Evolutionary conservation across 345 rosid species (phyloP), one percentile per base, ranked within the genome.

Genomic region (Populus tremula): DNA sequence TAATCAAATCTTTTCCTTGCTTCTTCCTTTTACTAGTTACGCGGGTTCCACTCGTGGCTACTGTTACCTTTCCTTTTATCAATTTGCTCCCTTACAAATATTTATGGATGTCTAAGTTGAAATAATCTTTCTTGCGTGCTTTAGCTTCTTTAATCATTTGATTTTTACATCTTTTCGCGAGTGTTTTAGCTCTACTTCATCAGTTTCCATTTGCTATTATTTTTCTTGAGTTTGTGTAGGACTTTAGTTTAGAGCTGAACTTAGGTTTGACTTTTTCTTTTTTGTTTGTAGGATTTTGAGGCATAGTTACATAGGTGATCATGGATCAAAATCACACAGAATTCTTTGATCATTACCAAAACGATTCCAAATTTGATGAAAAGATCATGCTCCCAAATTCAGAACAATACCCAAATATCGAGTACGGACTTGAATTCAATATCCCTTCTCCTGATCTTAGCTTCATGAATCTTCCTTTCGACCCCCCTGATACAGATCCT

Each of bases 261-360:
- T 21, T n/a, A 68, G 73, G 68, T 38, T 69, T 13, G 20, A 6
- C 43, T 49, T 9, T 39, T 39, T 39, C 36, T 25, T 35, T 59
- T 21, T 8, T 2, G 4, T 36, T 41, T 5, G 14, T 10, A 65
- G 33, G 33, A 29, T n/a, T 66, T 62, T 70, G 66, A 77, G 70
- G 62, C 12, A 12, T 53, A 39, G 43, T 8, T 78, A 11, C 33
- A 67, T 43, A 23, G 11, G 27, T 27, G 53, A 47, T 29, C 67
- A 81, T 77, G 78, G 84, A 81, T 77, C 75, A 49, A 20, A 77
- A 69, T 1, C 17, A 56, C 61, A 8, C 56, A 50, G 72, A n/a
- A 27, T 53, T 49, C 54, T 36, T 18, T 71, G 45, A 61, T 68
- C 25, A 12, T 66, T 62, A 70, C 69, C 21, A 43, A 35, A 23